Evolutionary conservation across 805 yeast genomes (phyloP).

Genomic region (Lachancea lanzarotensis): DNA sequence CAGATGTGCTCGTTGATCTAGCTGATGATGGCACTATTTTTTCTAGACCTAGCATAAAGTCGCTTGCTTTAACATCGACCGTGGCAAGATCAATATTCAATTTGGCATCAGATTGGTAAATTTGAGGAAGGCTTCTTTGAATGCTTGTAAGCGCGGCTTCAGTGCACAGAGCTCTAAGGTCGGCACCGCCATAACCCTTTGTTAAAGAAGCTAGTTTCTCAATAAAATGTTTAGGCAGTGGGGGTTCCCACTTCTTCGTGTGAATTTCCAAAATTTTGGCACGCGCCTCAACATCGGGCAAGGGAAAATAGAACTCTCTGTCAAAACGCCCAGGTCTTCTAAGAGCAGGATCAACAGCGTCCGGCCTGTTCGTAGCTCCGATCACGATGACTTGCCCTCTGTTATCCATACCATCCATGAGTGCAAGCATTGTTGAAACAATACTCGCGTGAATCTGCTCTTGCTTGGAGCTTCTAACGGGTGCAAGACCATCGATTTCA

Average conservation of each 20-base stretch:
- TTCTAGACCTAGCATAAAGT: slow-evolving; percentile 78
- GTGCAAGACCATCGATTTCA: slow-evolving; percentile 97
- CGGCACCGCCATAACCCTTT: slow-evolving; percentile 98
- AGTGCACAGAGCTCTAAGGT: slow-evolving; percentile 85
- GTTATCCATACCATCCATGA: slow-evolving; percentile 99
- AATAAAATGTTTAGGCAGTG: slow-evolving; percentile 50
- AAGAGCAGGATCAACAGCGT: slow-evolving; percentile 95
- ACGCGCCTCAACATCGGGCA: slow-evolving; percentile 79
- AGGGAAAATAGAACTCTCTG: slow-evolving; percentile 91
- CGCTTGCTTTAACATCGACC: slow-evolving; percentile 70
- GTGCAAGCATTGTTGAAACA: slow-evolving; percentile 86
- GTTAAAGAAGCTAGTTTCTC: slow-evolving; percentile 69
- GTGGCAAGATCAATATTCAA: slow-evolving; percentile 62
- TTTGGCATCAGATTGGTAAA: slow-evolving; percentile 69
- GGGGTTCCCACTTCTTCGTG: slow-evolving; percentile 84
- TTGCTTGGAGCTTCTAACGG: slow-evolving; percentile 94
- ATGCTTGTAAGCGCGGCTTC: slow-evolving; percentile 92
- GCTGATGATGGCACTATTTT: slow-evolving; percentile 91
- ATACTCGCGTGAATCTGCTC: slow-evolving; percentile 98
- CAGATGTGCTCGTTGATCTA: slow-evolving; percentile 65
- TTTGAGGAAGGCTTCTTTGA: slow-evolving; percentile 89
- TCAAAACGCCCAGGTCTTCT: slow-evolving; percentile 97
- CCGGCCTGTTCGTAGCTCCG: slow-evolving; percentile 97
- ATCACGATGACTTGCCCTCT: slow-evolving; percentile 97
- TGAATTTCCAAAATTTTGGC: slow-evolving; percentile 75